Percentiles rank a stretch among this genome's conserved stretches.
phyloP scores from a whole-genome alignment of 805 yeast genomes.

The Scheffersomyces lignosus region DNA sequence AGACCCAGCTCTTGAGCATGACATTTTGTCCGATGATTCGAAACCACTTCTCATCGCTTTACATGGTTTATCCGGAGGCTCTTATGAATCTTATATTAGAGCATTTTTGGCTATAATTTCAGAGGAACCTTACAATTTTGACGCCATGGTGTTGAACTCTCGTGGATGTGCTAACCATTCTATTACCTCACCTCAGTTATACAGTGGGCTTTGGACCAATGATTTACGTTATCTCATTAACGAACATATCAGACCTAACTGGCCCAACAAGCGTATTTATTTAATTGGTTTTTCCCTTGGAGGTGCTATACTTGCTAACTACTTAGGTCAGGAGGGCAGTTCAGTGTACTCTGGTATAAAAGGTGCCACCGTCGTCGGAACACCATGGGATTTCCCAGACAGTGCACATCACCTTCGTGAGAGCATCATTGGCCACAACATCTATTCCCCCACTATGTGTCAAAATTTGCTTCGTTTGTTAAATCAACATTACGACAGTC shows the following conservation, averaged over 20 bases:
- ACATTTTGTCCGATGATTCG: conserved; percentile 33
- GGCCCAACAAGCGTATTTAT: conserved; percentile 65
- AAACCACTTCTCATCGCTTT: conserved; percentile 61
- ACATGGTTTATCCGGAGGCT: conserved; percentile 81
- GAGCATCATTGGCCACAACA: conserved; percentile 36
- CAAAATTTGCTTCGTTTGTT: conserved; percentile 35
- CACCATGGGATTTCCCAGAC: conserved; percentile 73
- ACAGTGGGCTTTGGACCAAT: conserved; percentile 67
- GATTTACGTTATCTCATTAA: conserved; percentile 63
- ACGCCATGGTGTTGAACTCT: conserved; percentile 62
- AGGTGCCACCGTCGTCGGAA: conserved; percentile 60
- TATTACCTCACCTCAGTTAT: conserved; percentile 65
- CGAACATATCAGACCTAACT: conserved; percentile 46
- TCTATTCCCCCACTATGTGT: conserved; percentile 46
- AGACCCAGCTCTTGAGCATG: conserved; percentile 43
- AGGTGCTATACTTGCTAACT: conserved; percentile 63
- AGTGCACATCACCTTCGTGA: conserved; percentile 45
- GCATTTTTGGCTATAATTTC: conserved; percentile 49
- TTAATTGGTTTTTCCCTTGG: conserved; percentile 74
- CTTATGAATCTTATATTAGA: conserved; percentile 71
- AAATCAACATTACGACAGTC: conserved; percentile 29
- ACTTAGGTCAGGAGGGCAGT: conserved; percentile 61
- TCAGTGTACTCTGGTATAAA: conserved; percentile 50
- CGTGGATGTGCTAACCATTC: conserved; percentile 80
- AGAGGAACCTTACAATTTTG: conserved; percentile 41